Base-by-base conservation (phyloP, 371 early-diverging fungal genomes). In the Haplosporangium sp. region DNA sequence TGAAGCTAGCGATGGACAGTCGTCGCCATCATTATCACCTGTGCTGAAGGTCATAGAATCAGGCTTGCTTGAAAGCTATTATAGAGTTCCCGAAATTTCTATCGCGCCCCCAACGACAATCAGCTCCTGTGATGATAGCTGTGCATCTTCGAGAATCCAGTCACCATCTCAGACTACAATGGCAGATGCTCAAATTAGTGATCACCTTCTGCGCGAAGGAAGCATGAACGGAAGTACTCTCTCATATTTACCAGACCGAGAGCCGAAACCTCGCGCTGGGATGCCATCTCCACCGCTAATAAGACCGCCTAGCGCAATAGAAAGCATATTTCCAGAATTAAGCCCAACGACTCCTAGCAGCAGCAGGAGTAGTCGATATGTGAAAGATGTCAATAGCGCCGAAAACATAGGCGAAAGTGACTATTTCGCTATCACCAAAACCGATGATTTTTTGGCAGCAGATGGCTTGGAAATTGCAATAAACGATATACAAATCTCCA, bases 31-130 rank as follows among this genome's bases (percentile, higher is more conserved):
- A 0, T 61, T 27, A 27, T 53, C 53, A 6, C 53, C 53, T 27
- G 27, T 19, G 6, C 27, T 53, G 10, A 53, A 10, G 6, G 8
- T 10, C 27, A 20, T 27, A 19, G 20, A 20, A n/a, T 20, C 27
- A 10, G 20, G 20, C 17, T 17, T 61, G 42, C 17, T 9, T 39
- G 55, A 19, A 35, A 52, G 27, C 34, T 59, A 47, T 34, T 4
- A 40, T 1, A 15, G 34, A 1, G 34, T 68, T 27, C 74, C 68
- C 6, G 67, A 62, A 15, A 73, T 73, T 19, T 58, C 56, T n/a
- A 60, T 73, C 40, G 68, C 68, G 6, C 74, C 74, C 10, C 68
- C 74, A 3, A 74, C 74, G 5, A 74, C 74, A 0, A 39, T 53
- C 17, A 56, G 69, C 19, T 64, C 71, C 10, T 37, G 35, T 19